Base-by-base conservation (phyloP, 2,329 filamentous ascomycete species). In the Alternaria triticimaculans region DNA sequence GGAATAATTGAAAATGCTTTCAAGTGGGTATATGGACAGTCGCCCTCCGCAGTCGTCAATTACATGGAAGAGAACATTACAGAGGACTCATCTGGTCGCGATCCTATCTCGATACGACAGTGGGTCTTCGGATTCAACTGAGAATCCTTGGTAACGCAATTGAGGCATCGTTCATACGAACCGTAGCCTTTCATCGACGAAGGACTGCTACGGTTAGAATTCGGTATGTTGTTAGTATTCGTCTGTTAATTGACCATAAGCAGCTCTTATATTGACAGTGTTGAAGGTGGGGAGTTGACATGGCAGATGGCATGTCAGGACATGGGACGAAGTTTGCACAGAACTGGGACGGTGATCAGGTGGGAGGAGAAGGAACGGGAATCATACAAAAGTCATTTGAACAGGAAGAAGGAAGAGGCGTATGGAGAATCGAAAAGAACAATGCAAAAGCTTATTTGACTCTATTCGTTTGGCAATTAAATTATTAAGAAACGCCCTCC, bases 41-140 rank as follows among this genome's bases (percentile, higher is more conserved):
- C 44, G 45, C 51, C 58, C 9, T 11, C 15, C 30, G 25, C 18
- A 11, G 33, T 51, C 21, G 21, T 48, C 18, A 12, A 18, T 7
- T 20, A 26, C 23, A 12, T 26, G 33, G n/a, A n/a, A 41, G 37
- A 41, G 37, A 41, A 18, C 37, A 18, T n/a, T 12, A 14, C 10
- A 10, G 18, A 44, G 20, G 7, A 10, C 12, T 33, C 18, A 12
- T 15, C n/a, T 1, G 4, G n/a, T 41, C 44, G 12, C 14, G 28
- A 37, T n/a, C 33, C 30, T n/a, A 61, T 61, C 11, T 56, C 44
- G 14, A 61, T 57, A 28, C 44, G 51, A 12, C 20, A 60, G 15
- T 60, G 50, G 58, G 44, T 55, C 15, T 55, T 60, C 15, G 21
- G 43, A 10, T 44, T 55, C 30, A 60, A 60, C 9, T 60, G 25